phyloP scores from a whole-genome alignment of 2,329 filamentous ascomycete genomes.

The Tolypocladium inflatum region DNA sequence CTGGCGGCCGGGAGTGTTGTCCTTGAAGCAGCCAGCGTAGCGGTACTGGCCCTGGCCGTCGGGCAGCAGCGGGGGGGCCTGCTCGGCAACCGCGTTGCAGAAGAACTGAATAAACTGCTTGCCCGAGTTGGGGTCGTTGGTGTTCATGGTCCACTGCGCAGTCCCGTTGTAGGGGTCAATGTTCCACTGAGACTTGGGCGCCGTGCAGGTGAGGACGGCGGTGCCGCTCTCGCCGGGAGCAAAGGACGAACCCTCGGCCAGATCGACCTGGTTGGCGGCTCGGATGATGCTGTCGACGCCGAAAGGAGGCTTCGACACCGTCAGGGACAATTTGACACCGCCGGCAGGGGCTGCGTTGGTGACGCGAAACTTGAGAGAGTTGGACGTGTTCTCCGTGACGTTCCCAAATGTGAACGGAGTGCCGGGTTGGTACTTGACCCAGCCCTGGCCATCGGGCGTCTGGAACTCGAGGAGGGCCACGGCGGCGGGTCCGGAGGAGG shows the following conservation, averaged over 20 bases:
- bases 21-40: constrained; percentile 45
- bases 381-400: constrained; percentile 40
- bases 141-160: constrained; percentile 47
- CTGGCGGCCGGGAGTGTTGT: constrained; percentile 46
- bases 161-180: constrained; percentile 36
- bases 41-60: constrained; percentile 38
- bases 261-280: constrained; percentile 44
- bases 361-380: constrained; percentile 39
- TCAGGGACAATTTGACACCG: constrained; percentile 39
- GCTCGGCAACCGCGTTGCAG: constrained; percentile 42
- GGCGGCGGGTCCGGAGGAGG: constrained; percentile 37
- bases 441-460: constrained; percentile 36
- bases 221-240: constrained; percentile 38
- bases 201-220: constrained; percentile 44
- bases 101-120: constrained; percentile 43
- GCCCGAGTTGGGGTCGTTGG: constrained; percentile 39
- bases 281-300: constrained; percentile 43
- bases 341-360: constrained; percentile 39
- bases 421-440: constrained; percentile 34
- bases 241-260: constrained; percentile 45
- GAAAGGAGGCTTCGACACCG: constrained; percentile 52
- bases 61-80: constrained; percentile 36
- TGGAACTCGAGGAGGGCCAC: constrained; percentile 45
- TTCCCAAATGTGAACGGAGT: constrained; percentile 44
- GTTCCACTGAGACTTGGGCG: constrained; percentile 49